Percentiles rank a stretch among this genome's conserved stretches.
Evolutionary conservation across 768 basidiomycete species (phyloP).

Genomic region (Pleurotus platypus): DNA sequence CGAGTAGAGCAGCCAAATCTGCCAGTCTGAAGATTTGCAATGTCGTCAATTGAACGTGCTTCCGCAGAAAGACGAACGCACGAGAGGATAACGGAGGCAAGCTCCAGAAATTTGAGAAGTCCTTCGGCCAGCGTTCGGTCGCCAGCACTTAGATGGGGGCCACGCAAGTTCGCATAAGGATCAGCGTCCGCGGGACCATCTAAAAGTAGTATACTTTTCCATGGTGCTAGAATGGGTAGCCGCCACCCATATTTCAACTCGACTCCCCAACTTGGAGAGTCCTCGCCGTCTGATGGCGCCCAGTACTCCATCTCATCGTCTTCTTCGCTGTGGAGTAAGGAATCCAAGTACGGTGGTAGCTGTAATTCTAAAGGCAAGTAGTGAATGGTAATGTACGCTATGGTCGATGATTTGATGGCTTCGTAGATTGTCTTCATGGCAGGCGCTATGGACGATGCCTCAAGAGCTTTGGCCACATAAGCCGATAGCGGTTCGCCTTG

Average conservation of each 20-base stretch:
- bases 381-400: conserved; percentile 77
- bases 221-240: conserved; percentile 74
- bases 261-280: conserved; percentile 55
- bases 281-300: conserved; percentile 47
- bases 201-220: conserved; percentile 86
- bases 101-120: conserved; percentile 71
- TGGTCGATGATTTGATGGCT: conserved; percentile 68
- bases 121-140: conserved; percentile 69
- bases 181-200: conserved; percentile 56
- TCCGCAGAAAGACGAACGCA: conserved; percentile 31
- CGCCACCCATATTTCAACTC: conserved; percentile 72
- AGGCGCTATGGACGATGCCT: conserved; percentile 65
- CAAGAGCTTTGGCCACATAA: conserved; percentile 56
- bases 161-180: conserved; percentile 55
- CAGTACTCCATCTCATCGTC: conserved; percentile 51
- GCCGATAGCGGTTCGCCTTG: conserved; percentile 57
- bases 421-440: conserved; percentile 82
- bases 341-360: conserved; percentile 77
- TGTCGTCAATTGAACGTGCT: neutral
- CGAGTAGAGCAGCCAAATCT: conserved; percentile 76
- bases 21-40: conserved; percentile 45
- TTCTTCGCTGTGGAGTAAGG: conserved; percentile 63
- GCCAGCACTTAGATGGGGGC: conserved; percentile 57
- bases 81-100: conserved; percentile 73
- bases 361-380: conserved; percentile 82